Evolutionary conservation across 768 basidiomycete genomes (phyloP).

Genomic region (Suillus subalutaceus): DNA sequence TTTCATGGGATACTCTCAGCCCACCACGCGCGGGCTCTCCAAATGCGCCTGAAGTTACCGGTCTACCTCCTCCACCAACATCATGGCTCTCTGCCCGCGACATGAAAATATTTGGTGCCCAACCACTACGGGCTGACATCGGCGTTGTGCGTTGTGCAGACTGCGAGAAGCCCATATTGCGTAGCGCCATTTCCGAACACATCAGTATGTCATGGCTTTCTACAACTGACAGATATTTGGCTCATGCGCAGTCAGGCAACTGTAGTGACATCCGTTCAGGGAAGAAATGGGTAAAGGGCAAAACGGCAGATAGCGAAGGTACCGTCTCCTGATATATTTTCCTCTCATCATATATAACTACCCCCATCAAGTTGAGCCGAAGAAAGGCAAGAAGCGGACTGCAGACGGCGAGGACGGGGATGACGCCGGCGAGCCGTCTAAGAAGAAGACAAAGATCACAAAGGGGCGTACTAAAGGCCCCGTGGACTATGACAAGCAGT

Average conservation of each 20-base stretch:
- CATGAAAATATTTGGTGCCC: slow-evolving; percentile 85
- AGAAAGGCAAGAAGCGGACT: slow-evolving; percentile 80
- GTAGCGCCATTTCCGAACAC: slow-evolving; percentile 77
- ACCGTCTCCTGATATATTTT: slow-evolving; percentile 15
- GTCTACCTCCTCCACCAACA: slow-evolving; percentile 73
- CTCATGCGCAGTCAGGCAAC: slow-evolving; percentile 44
- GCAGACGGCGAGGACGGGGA: slow-evolving; percentile 70
- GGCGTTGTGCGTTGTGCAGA: slow-evolving; percentile 74
- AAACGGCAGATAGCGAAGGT: slow-evolving; percentile 52
- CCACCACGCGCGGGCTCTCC: slow-evolving; percentile 34
- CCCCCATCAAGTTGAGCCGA: slow-evolving; percentile 34
- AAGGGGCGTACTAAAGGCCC: slow-evolving; percentile 85
- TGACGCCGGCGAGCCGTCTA: slow-evolving; percentile 65
- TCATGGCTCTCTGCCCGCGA: slow-evolving; percentile 84
- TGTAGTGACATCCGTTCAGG: slow-evolving; percentile 61
- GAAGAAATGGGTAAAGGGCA: slow-evolving; percentile 61
- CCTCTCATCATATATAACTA: slow-evolving; percentile 13
- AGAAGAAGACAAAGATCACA: slow-evolving; percentile 82
- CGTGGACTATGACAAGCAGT: slow-evolving; percentile 89
- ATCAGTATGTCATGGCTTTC: slow-evolving; percentile 51
- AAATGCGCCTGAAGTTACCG: slow-evolving; percentile 39
- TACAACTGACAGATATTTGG: slow-evolving; percentile 11
- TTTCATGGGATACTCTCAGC: slow-evolving; percentile 60
- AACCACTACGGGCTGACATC: slow-evolving; percentile 72
- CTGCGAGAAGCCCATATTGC: slow-evolving; percentile 80